Evolutionary conservation across 2,329 filamentous ascomycete species (phyloP).

Genomic region (Alternaria tenuissima): DNA sequence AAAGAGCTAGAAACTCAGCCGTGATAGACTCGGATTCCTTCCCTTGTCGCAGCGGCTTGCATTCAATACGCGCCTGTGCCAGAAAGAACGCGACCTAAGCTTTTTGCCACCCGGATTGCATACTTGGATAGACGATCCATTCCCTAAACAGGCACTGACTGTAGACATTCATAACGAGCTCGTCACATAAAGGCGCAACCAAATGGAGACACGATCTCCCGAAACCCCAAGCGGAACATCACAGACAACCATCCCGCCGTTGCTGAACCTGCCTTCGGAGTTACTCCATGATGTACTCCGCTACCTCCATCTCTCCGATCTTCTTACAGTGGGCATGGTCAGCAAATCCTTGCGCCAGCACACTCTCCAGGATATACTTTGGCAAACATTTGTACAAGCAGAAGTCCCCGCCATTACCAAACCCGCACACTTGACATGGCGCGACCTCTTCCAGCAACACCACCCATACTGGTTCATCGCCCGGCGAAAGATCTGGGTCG

Average conservation of each 20-base stretch:
- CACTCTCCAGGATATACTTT: constrained; percentile 72
- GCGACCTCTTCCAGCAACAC: constrained; percentile 75
- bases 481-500: constrained; percentile 84
- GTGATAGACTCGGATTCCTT: not conserved
- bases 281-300: constrained; percentile 76
- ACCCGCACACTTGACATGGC: constrained; percentile 69
- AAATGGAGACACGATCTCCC: not conserved
- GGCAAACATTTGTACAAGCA: constrained; percentile 73
- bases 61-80: not conserved
- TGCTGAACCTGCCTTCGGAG: constrained; percentile 74
- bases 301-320: constrained; percentile 70
- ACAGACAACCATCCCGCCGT: constrained; percentile 18
- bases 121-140: not conserved
- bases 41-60: not conserved
- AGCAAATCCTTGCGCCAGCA: constrained; percentile 68
- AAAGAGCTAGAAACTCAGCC: not conserved
- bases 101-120: not conserved
- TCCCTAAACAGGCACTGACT: not conserved
- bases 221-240: not conserved
- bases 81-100: not conserved
- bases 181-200: not conserved
- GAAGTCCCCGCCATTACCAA: constrained; percentile 60
- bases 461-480: constrained; percentile 87
- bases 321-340: constrained; percentile 67
- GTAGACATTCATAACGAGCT: not conserved